A percentile compares a stretch with the other conserved stretches of the same genome.
Conservation (phyloP, 805 yeast species). For the Barnettozyma pratensis region DNA sequence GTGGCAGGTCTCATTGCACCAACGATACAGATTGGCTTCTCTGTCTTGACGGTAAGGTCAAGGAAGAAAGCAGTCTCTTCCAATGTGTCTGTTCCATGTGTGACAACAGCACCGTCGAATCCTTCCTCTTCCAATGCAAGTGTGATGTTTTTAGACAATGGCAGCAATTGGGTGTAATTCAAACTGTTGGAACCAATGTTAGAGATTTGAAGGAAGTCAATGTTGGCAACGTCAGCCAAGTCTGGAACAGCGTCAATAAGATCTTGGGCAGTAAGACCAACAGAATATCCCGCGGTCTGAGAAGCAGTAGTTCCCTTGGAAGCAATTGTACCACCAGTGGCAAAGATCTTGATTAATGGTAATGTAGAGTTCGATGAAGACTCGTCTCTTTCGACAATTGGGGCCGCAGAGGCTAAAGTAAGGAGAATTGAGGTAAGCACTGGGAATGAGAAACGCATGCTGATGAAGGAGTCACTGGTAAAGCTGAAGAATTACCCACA, state of each 20-base stretch:
- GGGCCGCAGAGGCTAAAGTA: neutral
- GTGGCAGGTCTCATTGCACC: conserved; percentile 75
- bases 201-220: conserved; percentile 34
- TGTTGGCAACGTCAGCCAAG: conserved; percentile 45
- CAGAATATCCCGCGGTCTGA: conserved; percentile 50
- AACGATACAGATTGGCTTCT: conserved; percentile 29
- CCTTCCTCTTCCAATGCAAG: conserved; percentile 34
- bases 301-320: conserved; percentile 43
- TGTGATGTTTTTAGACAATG: conserved; percentile 41
- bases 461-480: neutral
- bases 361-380: conserved; percentile 7
- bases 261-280: conserved; percentile 48
- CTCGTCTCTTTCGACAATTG: conserved; percentile 4
- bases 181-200: conserved; percentile 59
- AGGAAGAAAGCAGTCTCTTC: conserved; percentile 65
- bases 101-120: conserved; percentile 57
- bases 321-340: conserved; percentile 59
- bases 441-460: conserved; percentile 4
- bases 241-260: conserved; percentile 52
- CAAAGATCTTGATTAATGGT: conserved; percentile 40
- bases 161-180: conserved; percentile 39
- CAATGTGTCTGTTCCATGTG: conserved; percentile 70
- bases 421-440: neutral
- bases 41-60: conserved; percentile 39
- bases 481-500: no score